These are phyloP conservation scores for Solanum corneliomulleri DNA, from an alignment of 257 asterid genomes.

Conservation along the genomic window DNA sequence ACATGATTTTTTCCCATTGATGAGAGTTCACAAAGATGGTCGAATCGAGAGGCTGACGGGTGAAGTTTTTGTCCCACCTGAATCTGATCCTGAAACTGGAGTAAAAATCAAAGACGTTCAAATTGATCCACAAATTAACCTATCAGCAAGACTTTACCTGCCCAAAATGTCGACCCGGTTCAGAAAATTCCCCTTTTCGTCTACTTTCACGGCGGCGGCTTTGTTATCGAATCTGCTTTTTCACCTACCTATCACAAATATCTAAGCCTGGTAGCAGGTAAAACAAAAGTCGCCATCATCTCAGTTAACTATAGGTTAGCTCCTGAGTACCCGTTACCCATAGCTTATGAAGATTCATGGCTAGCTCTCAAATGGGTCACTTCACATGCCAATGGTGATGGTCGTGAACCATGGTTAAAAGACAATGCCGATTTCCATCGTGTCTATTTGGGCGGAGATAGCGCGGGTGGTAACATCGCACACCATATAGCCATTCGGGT, in stretches of 20 bases:
- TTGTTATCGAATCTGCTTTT: conserved; percentile 31
- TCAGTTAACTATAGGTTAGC: conserved; percentile 60
- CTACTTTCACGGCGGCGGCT: conserved; percentile 63
- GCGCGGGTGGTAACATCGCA: conserved; percentile 52
- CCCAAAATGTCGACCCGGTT: conserved; percentile 13
- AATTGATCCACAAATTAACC: conserved; percentile 4
- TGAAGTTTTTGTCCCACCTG: conserved; percentile 5
- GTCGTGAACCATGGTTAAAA: conserved; percentile 28
- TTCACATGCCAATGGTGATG: conserved; percentile 23
- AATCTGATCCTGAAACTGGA: conserved; percentile 30
- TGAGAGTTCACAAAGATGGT: conserved; percentile 31
- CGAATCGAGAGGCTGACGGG: conserved; percentile 19
- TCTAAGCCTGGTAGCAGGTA: conserved; percentile 20
- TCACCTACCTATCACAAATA: conserved; percentile 16
- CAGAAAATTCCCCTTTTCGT: conserved; percentile 34
- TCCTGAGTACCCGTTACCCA: conserved; percentile 53
- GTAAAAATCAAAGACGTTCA: conserved; percentile 36
- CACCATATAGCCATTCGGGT: conserved; percentile 29
- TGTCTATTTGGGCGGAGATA: conserved; percentile 48
- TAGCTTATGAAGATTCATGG: conserved; percentile 50
- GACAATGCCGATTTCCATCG: conserved; percentile 31
- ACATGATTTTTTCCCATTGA: conserved; percentile 27
- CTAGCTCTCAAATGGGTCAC: conserved; percentile 39
- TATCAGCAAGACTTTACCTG: conserved; percentile 35
- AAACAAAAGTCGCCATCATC: conserved; percentile 23